These are phyloP conservation scores for Carex cristatella DNA, from an alignment of 176 grass and related monocot species.

Conservation along the genomic window DNA sequence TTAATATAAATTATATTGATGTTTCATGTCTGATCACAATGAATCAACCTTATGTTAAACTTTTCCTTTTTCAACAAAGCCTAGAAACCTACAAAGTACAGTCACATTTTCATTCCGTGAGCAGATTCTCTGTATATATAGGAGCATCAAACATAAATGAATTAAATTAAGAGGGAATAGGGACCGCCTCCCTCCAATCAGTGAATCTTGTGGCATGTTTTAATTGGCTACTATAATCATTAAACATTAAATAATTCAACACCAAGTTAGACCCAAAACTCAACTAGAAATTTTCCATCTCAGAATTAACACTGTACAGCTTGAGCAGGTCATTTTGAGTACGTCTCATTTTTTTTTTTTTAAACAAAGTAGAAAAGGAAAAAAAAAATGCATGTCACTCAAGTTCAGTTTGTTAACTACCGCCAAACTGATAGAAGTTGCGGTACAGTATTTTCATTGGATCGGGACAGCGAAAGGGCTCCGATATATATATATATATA, in stretches of 20 bases:
- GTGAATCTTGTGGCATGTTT: not conserved
- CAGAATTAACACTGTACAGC: not conserved
- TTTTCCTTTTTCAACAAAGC: not conserved
- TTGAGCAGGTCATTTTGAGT: not conserved
- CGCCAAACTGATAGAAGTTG: not conserved
- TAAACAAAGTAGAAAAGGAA: not conserved
- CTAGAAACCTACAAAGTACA: too few species aligned
- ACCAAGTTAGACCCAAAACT: not conserved
- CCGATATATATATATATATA: not conserved
- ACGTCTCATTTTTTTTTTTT: not conserved
- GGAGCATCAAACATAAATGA: not conserved
- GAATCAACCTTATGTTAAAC: not conserved
- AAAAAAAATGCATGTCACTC: not conserved
- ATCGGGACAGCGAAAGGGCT: not conserved
- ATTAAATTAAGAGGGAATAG: not conserved
- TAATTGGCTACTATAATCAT: not conserved
- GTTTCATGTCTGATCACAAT: not conserved
- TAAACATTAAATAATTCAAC: not conserved
- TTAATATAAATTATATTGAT: not conserved
- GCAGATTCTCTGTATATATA: not conserved
- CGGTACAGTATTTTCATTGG: not conserved
- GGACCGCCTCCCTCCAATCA: not conserved
- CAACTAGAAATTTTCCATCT: not conserved
- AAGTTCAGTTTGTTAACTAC: not conserved
- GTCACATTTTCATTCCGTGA: conserved; percentile 5